Percentiles rank a stretch among this genome's conserved stretches.
Evolutionary conservation across 1,139 yeast genomes (phyloP).

Genomic region (Sugiyamaella neomexicana): DNA sequence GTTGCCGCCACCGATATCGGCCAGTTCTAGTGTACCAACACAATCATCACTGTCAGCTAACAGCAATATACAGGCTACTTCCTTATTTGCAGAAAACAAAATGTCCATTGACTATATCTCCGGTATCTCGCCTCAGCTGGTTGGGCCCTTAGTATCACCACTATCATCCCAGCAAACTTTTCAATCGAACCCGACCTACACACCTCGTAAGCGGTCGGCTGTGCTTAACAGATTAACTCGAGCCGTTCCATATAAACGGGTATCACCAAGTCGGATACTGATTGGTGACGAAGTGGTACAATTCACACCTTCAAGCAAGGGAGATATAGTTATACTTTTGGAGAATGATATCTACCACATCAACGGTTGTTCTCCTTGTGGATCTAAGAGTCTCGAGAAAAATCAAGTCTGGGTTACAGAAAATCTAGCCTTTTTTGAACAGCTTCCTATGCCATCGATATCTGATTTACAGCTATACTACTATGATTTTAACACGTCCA

Average conservation of each 20-base stretch:
- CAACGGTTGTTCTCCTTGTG: background rate
- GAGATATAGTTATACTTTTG: background rate
- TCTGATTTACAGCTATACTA: background rate
- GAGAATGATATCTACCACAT: background rate
- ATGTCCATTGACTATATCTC: background rate
- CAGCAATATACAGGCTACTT: background rate
- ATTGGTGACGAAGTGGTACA: slow-evolving; percentile 3
- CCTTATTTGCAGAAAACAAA: background rate
- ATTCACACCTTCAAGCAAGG: slow-evolving; percentile 1
- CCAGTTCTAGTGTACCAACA: background rate
- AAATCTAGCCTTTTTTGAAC: background rate
- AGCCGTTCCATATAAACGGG: background rate
- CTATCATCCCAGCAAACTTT: background rate
- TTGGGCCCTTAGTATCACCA: background rate
- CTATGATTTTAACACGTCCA: slow-evolving; percentile 5
- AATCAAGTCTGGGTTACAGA: slow-evolving; percentile 8
- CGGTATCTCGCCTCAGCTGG: background rate
- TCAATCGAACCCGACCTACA: background rate
- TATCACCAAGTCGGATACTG: background rate
- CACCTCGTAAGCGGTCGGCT: background rate
- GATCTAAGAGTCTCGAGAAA: background rate
- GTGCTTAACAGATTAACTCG: background rate
- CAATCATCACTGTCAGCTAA: background rate
- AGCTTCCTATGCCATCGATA: background rate
- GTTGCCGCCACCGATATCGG: too few relatives aligned